Conservation (phyloP, 495 filamentous ascomycete species). For the Aspergillus homomorphus region DNA sequence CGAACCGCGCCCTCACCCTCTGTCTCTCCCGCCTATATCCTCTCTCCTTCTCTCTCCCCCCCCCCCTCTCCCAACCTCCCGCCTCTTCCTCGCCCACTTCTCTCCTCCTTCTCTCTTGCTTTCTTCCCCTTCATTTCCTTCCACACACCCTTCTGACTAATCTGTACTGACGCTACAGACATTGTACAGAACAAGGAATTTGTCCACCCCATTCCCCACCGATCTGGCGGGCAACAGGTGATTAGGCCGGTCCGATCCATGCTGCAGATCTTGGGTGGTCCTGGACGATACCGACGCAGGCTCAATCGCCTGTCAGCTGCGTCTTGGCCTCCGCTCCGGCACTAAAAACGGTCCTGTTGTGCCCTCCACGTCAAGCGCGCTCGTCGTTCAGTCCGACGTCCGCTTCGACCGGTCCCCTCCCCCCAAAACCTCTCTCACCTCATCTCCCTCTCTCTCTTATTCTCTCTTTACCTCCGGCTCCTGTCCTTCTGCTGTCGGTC, state of each 20-base stretch:
- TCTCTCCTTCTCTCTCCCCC: neutral
- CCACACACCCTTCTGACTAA: conserved; percentile 3
- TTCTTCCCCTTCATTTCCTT: conserved; percentile 11
- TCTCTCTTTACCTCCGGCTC: neutral
- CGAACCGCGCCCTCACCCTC: neutral
- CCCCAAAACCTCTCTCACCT: conserved; percentile 9
- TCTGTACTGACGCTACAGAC: conserved; percentile 17
- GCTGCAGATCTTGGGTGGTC: conserved; percentile 30
- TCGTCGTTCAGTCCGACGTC: conserved; percentile 24
- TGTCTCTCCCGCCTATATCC: neutral
- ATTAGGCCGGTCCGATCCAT: conserved; percentile 34
- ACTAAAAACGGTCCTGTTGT: conserved; percentile 42
- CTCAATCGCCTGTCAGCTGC: conserved; percentile 29
- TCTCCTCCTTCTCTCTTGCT: conserved; percentile 7
- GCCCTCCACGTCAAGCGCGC: conserved; percentile 38
- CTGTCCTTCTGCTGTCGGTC: conserved; percentile 1
- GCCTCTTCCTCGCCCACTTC: conserved; percentile 13
- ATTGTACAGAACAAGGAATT: conserved; percentile 16
- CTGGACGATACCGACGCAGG: conserved; percentile 27
- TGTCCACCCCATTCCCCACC: neutral
- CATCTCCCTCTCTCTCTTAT: conserved; percentile 1
- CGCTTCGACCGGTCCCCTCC: conserved; percentile 12
- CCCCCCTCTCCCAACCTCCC: conserved; percentile 7
- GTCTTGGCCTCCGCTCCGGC: conserved; percentile 43
- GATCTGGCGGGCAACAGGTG: conserved; percentile 29